These are phyloP conservation scores for Kwoniella shivajii DNA, from an alignment of 1,284 basidiomycete genomes.

Conservation along the genomic window DNA sequence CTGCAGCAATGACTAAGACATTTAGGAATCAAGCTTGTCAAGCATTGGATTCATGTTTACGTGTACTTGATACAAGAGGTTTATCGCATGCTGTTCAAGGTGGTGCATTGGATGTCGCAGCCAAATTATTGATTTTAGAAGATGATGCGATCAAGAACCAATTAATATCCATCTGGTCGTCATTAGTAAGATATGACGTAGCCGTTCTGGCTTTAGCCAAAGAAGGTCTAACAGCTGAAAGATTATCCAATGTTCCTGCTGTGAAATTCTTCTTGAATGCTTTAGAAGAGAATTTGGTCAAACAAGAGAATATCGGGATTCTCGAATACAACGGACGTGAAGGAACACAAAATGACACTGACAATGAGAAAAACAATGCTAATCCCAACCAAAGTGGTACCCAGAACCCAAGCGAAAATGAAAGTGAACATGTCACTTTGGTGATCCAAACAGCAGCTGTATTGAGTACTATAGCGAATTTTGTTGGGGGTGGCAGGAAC, in stretches of 20 bases:
- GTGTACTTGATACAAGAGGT: slow-evolving; percentile 22
- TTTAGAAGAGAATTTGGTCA: slow-evolving; percentile 25
- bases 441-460: slow-evolving; percentile 35
- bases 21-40: slow-evolving; percentile 27
- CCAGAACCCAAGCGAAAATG: not conserved
- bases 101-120: slow-evolving; percentile 36
- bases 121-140: slow-evolving; percentile 24
- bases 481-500: slow-evolving; percentile 21
- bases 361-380: too few relatives aligned
- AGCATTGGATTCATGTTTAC: slow-evolving; percentile 34
- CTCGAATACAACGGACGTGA: too few relatives aligned
- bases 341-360: too few relatives aligned
- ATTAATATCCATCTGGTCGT: slow-evolving; percentile 41
- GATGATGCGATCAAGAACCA: slow-evolving; percentile 19
- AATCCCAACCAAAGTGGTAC: too few relatives aligned
- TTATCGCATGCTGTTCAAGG: slow-evolving; percentile 36
- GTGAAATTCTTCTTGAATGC: slow-evolving; percentile 34
- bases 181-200: slow-evolving; percentile 30
- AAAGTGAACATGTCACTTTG: slow-evolving; percentile 3
- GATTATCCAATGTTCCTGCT: slow-evolving; percentile 17
- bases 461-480: slow-evolving; percentile 33
- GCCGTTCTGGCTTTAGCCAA: slow-evolving; percentile 19
- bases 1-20: slow-evolving; percentile 22
- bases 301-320: not conserved
- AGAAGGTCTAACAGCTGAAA: slow-evolving; percentile 16